Evolutionary conservation across 176 grass and related monocot genomes (phyloP), one percentile per base, ranked within the genome.

Genomic region (Olyra latifolia): DNA sequence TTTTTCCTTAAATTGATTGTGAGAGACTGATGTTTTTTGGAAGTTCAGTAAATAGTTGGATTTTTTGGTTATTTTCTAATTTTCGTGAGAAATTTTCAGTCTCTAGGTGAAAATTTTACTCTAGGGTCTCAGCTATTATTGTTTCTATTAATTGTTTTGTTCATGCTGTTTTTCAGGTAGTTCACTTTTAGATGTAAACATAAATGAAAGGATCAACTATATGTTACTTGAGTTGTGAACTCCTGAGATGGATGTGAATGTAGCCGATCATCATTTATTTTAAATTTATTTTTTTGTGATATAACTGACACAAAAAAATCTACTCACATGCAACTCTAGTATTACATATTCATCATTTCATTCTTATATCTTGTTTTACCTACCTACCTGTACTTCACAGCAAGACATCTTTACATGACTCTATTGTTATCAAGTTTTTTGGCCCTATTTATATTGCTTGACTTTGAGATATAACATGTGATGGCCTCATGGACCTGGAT

Each of bases 161-260:
- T 58, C n/a, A 73, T 59, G 65, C 52, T 46, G 55, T 45, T 55
- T 69, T 87, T 86, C 86, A 95, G 92, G 95, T 94, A 11, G 70
- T 81, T 61, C 1, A 29, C 20, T 23, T 44, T 81, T 32, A 57
- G 40, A 24, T 75, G 4, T 79, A 60, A 38, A 8, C 48, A 74
- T 82, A 5, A 9, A 28, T 15, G 16, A 50, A 40, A 20, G 16
- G n/a, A 68, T 32, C n/a, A 43, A 0, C 24, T 54, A 6, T 27
- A 39, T 66, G 22, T 59, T 24, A 22, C n/a, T 46, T 12, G 11
- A 56, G 24, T 54, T 1, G 23, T 57, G 16, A 22, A 53, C 16
- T 58, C 38, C 22, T 1, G n/a, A 72, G n/a, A 77, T 62, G 44
- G 55, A 87, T 43, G 20, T 55, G 9, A 32, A 62, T 17, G 1